Evolutionary conservation across 2,329 filamentous ascomycete genomes (phyloP), one percentile per base, ranked within the genome.

Genomic region (Calonectria honghensis): DNA sequence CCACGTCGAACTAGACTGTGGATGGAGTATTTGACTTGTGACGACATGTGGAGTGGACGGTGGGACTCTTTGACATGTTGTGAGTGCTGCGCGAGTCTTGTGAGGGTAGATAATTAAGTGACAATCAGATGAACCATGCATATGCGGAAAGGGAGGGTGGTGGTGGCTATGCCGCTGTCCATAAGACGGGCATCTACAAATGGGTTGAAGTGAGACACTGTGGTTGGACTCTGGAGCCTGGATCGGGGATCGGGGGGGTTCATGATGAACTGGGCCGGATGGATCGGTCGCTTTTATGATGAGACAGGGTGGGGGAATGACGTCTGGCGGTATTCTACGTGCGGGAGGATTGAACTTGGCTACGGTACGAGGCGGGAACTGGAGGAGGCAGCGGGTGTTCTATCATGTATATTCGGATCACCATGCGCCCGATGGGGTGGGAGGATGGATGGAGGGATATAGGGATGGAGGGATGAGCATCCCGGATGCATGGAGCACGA

Each of bases 121-220:
- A 39, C 32, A 39, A 41, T 50, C n/a, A 59, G 31, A 59, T 59
- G 57, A 61, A 61, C 37, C 35, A 61, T 63, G 57, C 35, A 39
- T n/a, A 61, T 61, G 57, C n/a, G 27, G 41, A 39, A 9, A 39
- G n/a, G 13, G 14, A 27, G 59, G 41, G 41, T 45, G 41, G 41
- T 45, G 67, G 51, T 68, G 68, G 68, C 68, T 67, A 63, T 72
- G 63, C 45, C 37, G 37, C n/a, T 48, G 5, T 29, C 32, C 35
- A 24, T n/a, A 52, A 29, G 52, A 35, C 41, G 35, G 66, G 35
- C 48, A 63, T 66, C 48, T 39, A 39, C 37, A 29, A 24, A 65
- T 57, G 52, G 66, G 72, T 50, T 68, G 61, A 54, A 74, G 52
- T 72, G 48, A 68, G 63, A 74, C 68, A 72, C 14, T n/a, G n/a